Evolutionary conservation across 2,329 filamentous ascomycete species (phyloP).

Genomic region (Chrysoporthe cubensis): DNA sequence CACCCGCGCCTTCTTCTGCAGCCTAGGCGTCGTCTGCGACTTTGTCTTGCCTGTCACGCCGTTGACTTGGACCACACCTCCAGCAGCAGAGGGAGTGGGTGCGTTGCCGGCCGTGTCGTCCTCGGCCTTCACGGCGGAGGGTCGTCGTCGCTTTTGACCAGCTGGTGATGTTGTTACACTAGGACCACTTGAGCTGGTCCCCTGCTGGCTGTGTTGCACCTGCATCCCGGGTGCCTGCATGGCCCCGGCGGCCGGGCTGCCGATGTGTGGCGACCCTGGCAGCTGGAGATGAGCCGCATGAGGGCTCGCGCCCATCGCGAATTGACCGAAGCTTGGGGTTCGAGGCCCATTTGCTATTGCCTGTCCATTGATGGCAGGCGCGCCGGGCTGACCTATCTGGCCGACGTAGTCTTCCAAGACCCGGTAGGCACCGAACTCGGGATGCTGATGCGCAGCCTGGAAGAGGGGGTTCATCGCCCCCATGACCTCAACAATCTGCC

Average conservation of each 20-base stretch:
- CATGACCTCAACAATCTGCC: conserved; percentile 67
- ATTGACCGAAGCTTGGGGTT: conserved; percentile 61
- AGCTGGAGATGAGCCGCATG: conserved; percentile 63
- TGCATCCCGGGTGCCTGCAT: conserved; percentile 71
- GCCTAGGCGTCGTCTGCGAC: conserved; percentile 61
- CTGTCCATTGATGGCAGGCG: conserved; percentile 52
- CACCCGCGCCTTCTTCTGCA: conserved; percentile 58
- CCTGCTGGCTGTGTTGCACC: conserved; percentile 69
- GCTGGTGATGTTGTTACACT: conserved; percentile 70
- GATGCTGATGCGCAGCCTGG: conserved; percentile 42
- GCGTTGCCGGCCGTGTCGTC: conserved; percentile 54
- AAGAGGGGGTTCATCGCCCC: conserved; percentile 70
- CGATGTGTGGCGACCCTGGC: conserved; percentile 64
- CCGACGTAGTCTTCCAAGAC: conserved; percentile 65
- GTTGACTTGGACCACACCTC: conserved; percentile 51
- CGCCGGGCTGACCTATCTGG: conserved; percentile 46
- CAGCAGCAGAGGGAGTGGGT: conserved; percentile 48
- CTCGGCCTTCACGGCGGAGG: conserved; percentile 60
- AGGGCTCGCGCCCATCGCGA: conserved; percentile 63
- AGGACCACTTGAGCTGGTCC: conserved; percentile 66
- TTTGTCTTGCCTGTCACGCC: conserved; percentile 55
- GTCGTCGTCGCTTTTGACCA: conserved; percentile 61
- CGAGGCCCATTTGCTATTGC: conserved; percentile 41
- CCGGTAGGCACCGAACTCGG: conserved; percentile 57
- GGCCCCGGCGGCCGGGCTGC: conserved; percentile 64